Evolutionary conservation across 805 yeast genomes (phyloP).

Genomic region (Wickerhamiella sorbophila): DNA sequence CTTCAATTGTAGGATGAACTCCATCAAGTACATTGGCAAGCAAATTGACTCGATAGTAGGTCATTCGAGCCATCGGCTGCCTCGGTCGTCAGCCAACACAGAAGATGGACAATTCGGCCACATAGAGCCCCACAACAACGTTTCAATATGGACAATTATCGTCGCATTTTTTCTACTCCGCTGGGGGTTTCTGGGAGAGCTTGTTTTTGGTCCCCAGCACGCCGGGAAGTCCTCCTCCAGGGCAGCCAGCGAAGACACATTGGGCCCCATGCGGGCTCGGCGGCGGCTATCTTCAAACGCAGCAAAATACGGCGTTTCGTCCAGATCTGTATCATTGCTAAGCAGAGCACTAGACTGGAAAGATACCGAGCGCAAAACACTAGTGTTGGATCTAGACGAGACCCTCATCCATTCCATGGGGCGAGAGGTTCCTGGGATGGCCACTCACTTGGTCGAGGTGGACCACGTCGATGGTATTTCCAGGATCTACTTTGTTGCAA

Average conservation of each 20-base stretch:
- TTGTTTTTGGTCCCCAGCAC: neutral
- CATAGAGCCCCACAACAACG: neutral
- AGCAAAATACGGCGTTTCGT: neutral
- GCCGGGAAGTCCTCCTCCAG: neutral
- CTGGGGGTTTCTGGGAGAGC: neutral
- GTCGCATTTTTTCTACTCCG: neutral
- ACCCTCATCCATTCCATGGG: slow-evolving; percentile 86
- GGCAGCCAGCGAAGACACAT: neutral
- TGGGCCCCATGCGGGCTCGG: neutral
- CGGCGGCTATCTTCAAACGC: neutral
- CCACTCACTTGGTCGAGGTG: slow-evolving; percentile 70
- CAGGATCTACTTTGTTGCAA: slow-evolving; percentile 73
- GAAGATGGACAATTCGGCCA: too few relatives aligned
- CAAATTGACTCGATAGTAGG: slow-evolving; percentile 8
- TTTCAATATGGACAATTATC: neutral
- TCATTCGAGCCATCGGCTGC: neutral
- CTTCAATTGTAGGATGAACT: slow-evolving; percentile 9
- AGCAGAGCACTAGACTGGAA: slow-evolving; percentile 3
- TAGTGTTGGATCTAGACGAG: slow-evolving; percentile 85
- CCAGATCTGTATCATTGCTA: slow-evolving; percentile 2
- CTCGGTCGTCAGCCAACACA: too few relatives aligned
- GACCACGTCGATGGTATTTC: slow-evolving; percentile 29
- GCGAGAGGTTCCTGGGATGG: slow-evolving; percentile 32
- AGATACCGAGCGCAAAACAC: slow-evolving; percentile 35
- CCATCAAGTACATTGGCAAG: slow-evolving; percentile 8